Conservation (phyloP, 768 basidiomycete genomes). For the Cyclocybe aegerita region DNA sequence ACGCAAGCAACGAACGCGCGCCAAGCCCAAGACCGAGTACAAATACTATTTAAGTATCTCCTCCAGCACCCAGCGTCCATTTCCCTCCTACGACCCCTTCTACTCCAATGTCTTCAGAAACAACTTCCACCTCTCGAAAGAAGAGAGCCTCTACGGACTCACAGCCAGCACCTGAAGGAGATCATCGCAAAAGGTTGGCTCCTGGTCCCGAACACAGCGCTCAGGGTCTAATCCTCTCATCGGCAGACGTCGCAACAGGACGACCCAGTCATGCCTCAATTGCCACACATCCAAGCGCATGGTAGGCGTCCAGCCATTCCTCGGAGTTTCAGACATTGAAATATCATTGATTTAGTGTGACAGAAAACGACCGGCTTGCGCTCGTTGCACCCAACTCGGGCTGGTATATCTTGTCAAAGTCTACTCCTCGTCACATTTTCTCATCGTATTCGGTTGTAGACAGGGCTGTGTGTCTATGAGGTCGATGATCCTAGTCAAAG, state of each 20-base stretch:
- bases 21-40: neutral
- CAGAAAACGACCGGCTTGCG: conserved; percentile 49
- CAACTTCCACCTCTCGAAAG: conserved; percentile 14
- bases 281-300: conserved; percentile 75
- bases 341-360: conserved; percentile 35
- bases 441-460: conserved; percentile 37
- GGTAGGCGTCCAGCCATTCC: conserved; percentile 38
- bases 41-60: conserved; percentile 11
- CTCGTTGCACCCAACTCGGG: conserved; percentile 51
- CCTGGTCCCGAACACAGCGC: neutral
- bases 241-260: conserved; percentile 61
- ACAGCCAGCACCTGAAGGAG: conserved; percentile 24
- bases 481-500: conserved; percentile 72
- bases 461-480: conserved; percentile 82
- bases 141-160: conserved; percentile 23
- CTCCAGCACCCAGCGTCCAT: conserved; percentile 4
- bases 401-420: conserved; percentile 29
- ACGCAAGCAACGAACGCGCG: neutral
- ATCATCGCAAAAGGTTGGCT: conserved; percentile 23
- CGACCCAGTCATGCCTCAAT: conserved; percentile 72
- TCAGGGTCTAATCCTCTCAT: conserved; percentile 3
- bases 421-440: neutral
- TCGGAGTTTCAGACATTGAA: neutral
- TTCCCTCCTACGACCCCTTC: conserved; percentile 6
- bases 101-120: conserved; percentile 27